A percentile compares a stretch with the other conserved stretches of the same genome.
Evolutionary conservation across 31 red algal species (phyloP).

Genomic region (Porphyra umbilicalis): DNA sequence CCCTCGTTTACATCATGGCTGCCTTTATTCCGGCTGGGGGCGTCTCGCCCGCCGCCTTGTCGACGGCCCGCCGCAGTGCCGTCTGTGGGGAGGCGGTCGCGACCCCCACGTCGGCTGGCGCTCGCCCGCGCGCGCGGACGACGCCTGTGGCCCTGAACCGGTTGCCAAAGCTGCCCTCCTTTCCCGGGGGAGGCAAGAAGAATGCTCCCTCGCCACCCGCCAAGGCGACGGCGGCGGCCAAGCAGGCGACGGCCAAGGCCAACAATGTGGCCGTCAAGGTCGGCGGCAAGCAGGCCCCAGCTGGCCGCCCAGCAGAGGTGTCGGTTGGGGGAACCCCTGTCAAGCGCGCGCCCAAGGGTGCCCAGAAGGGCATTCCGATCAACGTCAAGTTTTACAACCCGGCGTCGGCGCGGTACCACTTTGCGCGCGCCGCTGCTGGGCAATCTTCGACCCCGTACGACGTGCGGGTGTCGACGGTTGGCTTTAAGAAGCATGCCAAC

Average conservation of each 20-base stretch:
- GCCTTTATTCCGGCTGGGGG: conserved; percentile 42
- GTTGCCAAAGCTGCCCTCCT: conserved; percentile 27
- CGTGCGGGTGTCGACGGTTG: conserved; percentile 28
- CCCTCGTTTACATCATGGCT: conserved; percentile 11
- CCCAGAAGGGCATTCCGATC: background rate
- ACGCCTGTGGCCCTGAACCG: conserved; percentile 27
- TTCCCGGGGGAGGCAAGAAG: conserved; percentile 17
- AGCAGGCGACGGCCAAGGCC: background rate
- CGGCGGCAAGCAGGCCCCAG: background rate
- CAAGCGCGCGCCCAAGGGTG: background rate
- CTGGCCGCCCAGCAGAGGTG: background rate
- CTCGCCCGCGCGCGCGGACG: background rate
- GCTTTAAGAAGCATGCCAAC: conserved; percentile 11
- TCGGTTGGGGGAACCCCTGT: conserved; percentile 21
- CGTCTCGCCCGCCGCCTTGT: conserved; percentile 13
- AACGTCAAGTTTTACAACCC: conserved; percentile 68
- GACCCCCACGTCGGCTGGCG: background rate
- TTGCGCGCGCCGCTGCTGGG: conserved; percentile 36
- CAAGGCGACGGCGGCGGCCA: background rate
- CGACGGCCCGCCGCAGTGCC: conserved; percentile 21
- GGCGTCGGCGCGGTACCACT: conserved; percentile 33
- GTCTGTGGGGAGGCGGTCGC: background rate
- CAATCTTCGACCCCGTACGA: conserved; percentile 60
- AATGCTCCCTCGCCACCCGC: background rate
- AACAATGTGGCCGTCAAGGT: background rate